These are phyloP conservation scores for Diatrype stigma DNA, from an alignment of 2,329 filamentous ascomycete species.

Conservation along the genomic window DNA sequence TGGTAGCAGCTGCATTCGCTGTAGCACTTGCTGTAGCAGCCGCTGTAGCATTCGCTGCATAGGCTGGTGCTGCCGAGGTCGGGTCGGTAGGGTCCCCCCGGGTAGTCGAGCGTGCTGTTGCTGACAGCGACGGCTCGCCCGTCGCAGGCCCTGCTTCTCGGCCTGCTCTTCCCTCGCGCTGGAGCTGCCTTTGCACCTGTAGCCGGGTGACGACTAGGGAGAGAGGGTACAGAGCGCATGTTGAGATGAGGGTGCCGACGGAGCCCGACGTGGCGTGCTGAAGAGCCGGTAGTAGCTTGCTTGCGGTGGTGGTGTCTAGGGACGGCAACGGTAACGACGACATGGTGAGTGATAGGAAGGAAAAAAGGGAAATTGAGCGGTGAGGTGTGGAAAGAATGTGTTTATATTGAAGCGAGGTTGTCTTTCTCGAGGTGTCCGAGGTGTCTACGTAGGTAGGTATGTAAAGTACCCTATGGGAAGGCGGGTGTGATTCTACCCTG, in stretches of 20 bases:
- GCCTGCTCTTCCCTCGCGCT: constrained; percentile 23
- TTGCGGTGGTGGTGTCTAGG: constrained; percentile 7
- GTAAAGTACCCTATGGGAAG: no score
- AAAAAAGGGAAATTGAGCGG: neutral
- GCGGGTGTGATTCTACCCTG: no score
- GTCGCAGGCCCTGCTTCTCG: neutral
- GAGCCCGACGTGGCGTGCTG: constrained; percentile 81
- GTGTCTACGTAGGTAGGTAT: no score
- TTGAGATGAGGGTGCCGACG: constrained; percentile 72
- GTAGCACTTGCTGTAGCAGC: neutral
- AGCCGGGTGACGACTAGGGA: constrained; percentile 78
- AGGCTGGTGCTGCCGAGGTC: neutral
- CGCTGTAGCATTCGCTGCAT: neutral
- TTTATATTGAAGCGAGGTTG: constrained; percentile 10
- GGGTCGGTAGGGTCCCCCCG: neutral
- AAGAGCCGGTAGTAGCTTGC: constrained; percentile 61
- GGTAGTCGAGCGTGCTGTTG: neutral
- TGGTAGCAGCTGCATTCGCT: no score
- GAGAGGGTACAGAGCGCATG: constrained; percentile 74
- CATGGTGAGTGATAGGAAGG: constrained; percentile 10
- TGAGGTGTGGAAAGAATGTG: neutral
- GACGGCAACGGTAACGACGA: constrained; percentile 9
- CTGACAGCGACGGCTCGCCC: neutral
- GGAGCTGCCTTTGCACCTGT: constrained; percentile 67
- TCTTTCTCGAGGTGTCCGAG: neutral